Conservation (phyloP, 495 filamentous ascomycete genomes). For the Aspergillus olivimuriae region DNA sequence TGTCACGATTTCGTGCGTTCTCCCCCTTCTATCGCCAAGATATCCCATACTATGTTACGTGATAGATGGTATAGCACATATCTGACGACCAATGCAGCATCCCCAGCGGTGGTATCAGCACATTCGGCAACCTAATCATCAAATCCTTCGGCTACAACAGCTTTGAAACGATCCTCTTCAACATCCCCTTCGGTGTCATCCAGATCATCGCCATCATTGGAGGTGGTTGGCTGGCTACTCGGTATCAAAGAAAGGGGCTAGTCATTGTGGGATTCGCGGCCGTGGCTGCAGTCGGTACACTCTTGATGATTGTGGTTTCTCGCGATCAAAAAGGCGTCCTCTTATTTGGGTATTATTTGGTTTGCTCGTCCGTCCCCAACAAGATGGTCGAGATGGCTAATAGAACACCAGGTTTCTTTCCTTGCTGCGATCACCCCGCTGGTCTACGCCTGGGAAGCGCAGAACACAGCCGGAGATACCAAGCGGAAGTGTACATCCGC, state of each 20-base stretch:
- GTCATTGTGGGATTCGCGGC: constrained; percentile 13
- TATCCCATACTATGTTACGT: too few species aligned
- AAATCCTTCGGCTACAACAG: constrained; percentile 29
- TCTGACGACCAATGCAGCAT: constrained; percentile 16
- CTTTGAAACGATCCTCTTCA: constrained; percentile 28
- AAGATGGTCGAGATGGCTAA: neutral
- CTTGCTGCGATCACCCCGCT: constrained; percentile 22
- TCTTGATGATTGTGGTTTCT: constrained; percentile 18
- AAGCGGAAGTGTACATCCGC: constrained; percentile 21
- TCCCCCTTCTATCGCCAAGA: neutral
- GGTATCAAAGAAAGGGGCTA: constrained; percentile 13
- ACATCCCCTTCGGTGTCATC: constrained; percentile 32
- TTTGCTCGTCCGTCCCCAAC: neutral
- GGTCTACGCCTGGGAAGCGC: constrained; percentile 23
- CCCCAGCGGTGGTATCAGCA: constrained; percentile 27
- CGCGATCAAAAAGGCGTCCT: constrained; percentile 20
- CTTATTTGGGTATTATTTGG: constrained; percentile 23
- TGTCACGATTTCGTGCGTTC: constrained; percentile 22
- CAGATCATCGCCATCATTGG: constrained; percentile 39
- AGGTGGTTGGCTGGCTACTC: constrained; percentile 39
- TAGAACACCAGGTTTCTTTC: constrained; percentile 15
- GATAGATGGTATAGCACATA: too few species aligned
- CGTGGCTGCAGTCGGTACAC: constrained; percentile 14
- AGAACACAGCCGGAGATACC: constrained; percentile 27
- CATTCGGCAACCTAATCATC: constrained; percentile 32